Base-by-base conservation (phyloP, 805 yeast genomes). In the Peterozyma toletana region DNA sequence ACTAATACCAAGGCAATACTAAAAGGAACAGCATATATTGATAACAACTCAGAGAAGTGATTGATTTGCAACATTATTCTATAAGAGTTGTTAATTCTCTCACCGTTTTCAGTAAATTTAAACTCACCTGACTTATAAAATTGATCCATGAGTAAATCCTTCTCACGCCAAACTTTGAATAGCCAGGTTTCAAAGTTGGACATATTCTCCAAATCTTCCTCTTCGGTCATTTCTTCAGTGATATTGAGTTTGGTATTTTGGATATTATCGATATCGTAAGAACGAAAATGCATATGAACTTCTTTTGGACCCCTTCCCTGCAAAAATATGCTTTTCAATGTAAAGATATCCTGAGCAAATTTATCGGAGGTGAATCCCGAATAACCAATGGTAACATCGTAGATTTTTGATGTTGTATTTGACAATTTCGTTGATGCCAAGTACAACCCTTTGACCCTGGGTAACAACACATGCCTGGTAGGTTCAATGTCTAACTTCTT, bases 321-420 rank as follows among this genome's bases (percentile, higher is more conserved):
- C 7, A 88, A 55, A 55, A 80, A 88, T 35, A 82, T 75, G 30
- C 73, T 68, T 43, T 71, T 68, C 43, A 93, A 67, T 1, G 88
- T 77, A 60, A 75, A 93, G 31, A 72, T 70, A 50, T 81, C 83
- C 59, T 93, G 96, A 2, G 96, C 96, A 56, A 73, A 83, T 47
- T 79, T 80, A 5, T 69, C 68, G 1, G 75, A 62, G 35, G 58
- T 63, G 39, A 86, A 78, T 11, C 89, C 96, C 5, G 82, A 71
- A 61, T 89, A 93, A 1, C 83, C 96, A 36, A 87, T 71, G 0
- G 99, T 87, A 33, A 86, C 63, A 62, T 93, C 97, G 56, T 88
- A 86, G 0, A 93, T 73, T 5, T 69, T 73, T 33, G 74, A 73
- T 11, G 78, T 71, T 5, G 82, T 66, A 9, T 67, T 59, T 16